phyloP scores from a whole-genome alignment of 1,284 basidiomycete species.

The Cryptococcus sp. region DNA sequence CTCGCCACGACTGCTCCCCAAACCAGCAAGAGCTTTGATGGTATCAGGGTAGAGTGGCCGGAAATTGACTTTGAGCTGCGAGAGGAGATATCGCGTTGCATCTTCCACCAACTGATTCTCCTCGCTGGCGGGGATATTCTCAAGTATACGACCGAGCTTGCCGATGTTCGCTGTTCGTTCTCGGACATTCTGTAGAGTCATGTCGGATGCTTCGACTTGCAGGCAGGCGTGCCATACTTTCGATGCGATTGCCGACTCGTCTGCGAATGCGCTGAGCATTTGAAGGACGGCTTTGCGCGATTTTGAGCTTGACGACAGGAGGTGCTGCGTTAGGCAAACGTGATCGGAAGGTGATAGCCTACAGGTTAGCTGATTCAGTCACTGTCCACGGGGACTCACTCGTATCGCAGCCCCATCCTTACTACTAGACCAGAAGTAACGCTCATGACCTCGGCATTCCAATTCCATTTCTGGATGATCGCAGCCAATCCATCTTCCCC shows the following conservation, averaged over 20 bases:
- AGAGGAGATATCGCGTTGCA: conserved; percentile 39
- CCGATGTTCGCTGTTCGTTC: conserved; percentile 71
- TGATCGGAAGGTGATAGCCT: not conserved
- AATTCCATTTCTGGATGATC: conserved; percentile 59
- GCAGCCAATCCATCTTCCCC: conserved; percentile 48
- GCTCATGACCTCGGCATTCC: conserved; percentile 54
- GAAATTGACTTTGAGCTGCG: conserved; percentile 83
- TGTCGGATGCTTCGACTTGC: conserved; percentile 66
- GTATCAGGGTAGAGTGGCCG: conserved; percentile 85
- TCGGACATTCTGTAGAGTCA: conserved; percentile 72
- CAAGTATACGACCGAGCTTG: conserved; percentile 30
- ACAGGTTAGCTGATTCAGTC: conserved; percentile 13
- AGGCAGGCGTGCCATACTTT: conserved; percentile 62
- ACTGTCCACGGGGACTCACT: no score
- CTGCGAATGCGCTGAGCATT: conserved; percentile 31
- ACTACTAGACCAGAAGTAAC: not conserved
- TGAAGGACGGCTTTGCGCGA: conserved; percentile 45
- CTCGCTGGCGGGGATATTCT: conserved; percentile 12
- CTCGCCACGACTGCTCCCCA: conserved; percentile 59
- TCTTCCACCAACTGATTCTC: conserved; percentile 53
- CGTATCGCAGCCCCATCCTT: no score
- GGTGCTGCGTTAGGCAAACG: conserved; percentile 10
- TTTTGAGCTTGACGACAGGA: conserved; percentile 50
- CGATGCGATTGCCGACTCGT: conserved; percentile 1
- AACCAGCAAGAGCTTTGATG: conserved; percentile 59